Evolutionary conservation across 1,284 basidiomycete species (phyloP).

Genomic region (Apiotrichum gamsii): DNA sequence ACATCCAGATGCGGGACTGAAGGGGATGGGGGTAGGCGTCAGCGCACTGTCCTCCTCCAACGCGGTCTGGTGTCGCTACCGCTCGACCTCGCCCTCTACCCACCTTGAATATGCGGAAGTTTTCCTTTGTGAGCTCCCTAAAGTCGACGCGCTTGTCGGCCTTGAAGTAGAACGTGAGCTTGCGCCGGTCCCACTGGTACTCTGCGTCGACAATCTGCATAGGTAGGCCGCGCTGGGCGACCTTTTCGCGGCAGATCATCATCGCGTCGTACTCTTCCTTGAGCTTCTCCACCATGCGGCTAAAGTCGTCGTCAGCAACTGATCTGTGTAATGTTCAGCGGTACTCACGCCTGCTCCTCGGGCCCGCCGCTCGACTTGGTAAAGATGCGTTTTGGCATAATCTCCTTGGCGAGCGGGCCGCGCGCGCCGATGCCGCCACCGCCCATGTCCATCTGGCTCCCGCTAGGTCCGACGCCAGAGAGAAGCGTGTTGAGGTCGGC

Average conservation of each 20-base stretch:
- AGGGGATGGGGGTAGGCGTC: neutral
- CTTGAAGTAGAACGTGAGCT: constrained; percentile 95
- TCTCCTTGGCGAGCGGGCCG: constrained; percentile 60
- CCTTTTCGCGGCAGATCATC: constrained; percentile 83
- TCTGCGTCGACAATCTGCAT: constrained; percentile 98
- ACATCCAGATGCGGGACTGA: constrained; percentile 44
- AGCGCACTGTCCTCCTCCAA: no score
- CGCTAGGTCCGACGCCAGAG: constrained; percentile 37
- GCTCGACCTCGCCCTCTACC: neutral
- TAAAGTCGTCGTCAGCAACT: constrained; percentile 33
- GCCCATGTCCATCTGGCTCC: constrained; percentile 32
- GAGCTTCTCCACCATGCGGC: constrained; percentile 67
- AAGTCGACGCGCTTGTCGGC: constrained; percentile 96
- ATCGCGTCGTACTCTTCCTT: constrained; percentile 90
- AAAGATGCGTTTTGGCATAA: constrained; percentile 94
- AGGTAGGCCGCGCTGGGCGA: constrained; percentile 82
- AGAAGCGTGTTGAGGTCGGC: constrained; percentile 36
- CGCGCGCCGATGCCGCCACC: constrained; percentile 28
- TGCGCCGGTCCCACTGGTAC: constrained; percentile 97
- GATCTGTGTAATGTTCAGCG: neutral
- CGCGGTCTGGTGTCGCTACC: no score
- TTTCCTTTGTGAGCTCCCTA: constrained; percentile 63
- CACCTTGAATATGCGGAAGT: constrained; percentile 45
- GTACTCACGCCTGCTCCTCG: constrained; percentile 72
- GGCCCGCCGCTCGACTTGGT: constrained; percentile 66